Conservation (phyloP, 2,329 filamentous ascomycete genomes). For the Cytospora piceicola region DNA sequence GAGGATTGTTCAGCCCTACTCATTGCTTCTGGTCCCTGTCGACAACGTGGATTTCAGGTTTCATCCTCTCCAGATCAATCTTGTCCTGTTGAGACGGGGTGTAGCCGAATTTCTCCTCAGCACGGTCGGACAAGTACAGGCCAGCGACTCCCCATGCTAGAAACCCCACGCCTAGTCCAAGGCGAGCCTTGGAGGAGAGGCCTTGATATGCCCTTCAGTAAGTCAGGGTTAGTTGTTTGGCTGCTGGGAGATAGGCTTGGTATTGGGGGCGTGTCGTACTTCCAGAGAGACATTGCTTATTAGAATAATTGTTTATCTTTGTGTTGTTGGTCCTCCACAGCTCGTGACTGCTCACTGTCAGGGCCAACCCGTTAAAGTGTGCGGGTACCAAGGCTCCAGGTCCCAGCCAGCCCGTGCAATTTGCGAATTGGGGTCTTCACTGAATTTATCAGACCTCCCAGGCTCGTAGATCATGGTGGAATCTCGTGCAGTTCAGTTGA, state of each 20-base stretch:
- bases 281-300: constrained; percentile 26
- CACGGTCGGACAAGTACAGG: constrained; percentile 72
- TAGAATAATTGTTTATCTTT: background rate
- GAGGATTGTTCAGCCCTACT: background rate
- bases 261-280: constrained; percentile 4
- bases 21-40: constrained; percentile 48
- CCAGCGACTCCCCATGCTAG: constrained; percentile 77
- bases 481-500: background rate
- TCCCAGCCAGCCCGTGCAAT: no score
- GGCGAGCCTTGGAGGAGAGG: constrained; percentile 70
- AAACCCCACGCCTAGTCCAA: constrained; percentile 72
- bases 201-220: constrained; percentile 66
- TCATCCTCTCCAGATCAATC: constrained; percentile 62
- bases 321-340: background rate
- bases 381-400: background rate
- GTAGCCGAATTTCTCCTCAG: constrained; percentile 74
- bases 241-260: background rate
- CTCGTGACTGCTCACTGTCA: constrained; percentile 4
- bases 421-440: background rate
- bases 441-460: background rate
- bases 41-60: constrained; percentile 66
- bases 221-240: constrained; percentile 15
- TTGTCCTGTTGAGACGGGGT: constrained; percentile 75
- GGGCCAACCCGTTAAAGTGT: background rate
- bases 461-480: background rate